phyloP scores from a whole-genome alignment of 306 rosid genomes.

The Begonia loranthoides region DNA sequence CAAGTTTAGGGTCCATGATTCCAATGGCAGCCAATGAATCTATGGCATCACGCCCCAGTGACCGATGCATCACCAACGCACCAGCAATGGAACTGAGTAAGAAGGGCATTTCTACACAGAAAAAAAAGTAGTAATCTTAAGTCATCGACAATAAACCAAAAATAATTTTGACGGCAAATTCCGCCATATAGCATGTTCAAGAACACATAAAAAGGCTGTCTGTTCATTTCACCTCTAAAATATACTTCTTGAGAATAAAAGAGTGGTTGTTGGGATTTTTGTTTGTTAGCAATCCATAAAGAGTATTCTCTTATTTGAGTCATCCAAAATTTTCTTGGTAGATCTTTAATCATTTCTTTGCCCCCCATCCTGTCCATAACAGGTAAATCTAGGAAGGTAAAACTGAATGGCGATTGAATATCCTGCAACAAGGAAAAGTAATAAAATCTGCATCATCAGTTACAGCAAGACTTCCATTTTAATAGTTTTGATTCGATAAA shows the following conservation, averaged over 20 bases:
- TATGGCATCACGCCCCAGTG: slow-evolving; percentile 38
- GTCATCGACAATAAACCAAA: background rate
- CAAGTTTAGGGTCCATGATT: slow-evolving; percentile 66
- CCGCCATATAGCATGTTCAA: slow-evolving; percentile 6
- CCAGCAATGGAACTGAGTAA: slow-evolving; percentile 54
- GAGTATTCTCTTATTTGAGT: slow-evolving; percentile 50
- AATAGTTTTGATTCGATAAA: background rate
- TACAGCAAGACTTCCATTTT: slow-evolving; percentile 11
- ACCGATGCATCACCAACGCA: slow-evolving; percentile 56
- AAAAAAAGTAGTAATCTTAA: slow-evolving; percentile 5
- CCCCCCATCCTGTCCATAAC: slow-evolving; percentile 17
- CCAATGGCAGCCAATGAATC: slow-evolving; percentile 67
- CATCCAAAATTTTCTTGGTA: slow-evolving; percentile 42
- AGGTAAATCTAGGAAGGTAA: slow-evolving; percentile 38
- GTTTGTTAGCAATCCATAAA: slow-evolving; percentile 42
- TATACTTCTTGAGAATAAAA: slow-evolving; percentile 46
- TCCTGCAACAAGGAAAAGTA: slow-evolving; percentile 43
- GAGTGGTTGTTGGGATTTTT: slow-evolving; percentile 44
- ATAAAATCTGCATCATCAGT: slow-evolving; percentile 2
- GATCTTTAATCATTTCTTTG: slow-evolving; percentile 19
- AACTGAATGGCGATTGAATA: slow-evolving; percentile 28
- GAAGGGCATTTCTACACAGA: slow-evolving; percentile 58
- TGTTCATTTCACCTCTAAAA: slow-evolving; percentile 39
- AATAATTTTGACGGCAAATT: background rate
- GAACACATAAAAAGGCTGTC: slow-evolving; percentile 6